Evolutionary conservation across 1,284 basidiomycete species (phyloP).

Genomic region (Phylloboletellus chloephorus): DNA sequence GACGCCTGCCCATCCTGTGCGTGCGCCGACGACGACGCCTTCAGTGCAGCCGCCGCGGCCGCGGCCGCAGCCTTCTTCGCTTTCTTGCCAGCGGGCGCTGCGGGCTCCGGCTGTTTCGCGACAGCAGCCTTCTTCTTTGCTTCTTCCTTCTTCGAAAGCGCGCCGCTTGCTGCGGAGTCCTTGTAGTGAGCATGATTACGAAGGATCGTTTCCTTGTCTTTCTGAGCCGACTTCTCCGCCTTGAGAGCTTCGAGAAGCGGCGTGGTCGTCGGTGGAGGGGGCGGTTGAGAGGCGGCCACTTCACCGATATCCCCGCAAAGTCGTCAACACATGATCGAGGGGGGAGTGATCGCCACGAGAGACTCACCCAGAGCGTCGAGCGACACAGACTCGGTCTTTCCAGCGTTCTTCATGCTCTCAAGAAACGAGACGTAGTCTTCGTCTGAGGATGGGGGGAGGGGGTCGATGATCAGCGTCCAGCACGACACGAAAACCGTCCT

Average conservation of each 20-base stretch:
- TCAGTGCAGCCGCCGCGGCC: conserved; percentile 17
- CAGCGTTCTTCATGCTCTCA: conserved; percentile 50
- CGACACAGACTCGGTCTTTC: conserved; percentile 52
- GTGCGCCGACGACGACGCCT: conserved; percentile 10
- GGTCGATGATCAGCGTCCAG: neutral
- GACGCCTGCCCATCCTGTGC: conserved; percentile 12
- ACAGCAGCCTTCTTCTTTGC: conserved; percentile 43
- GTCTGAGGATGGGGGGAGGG: conserved; percentile 41
- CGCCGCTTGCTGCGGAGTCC: conserved; percentile 33
- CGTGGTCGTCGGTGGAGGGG: conserved; percentile 68
- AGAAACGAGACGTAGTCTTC: conserved; percentile 81
- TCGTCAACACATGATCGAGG: conserved; percentile 6
- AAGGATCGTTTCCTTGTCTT: conserved; percentile 64
- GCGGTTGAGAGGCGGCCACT: conserved; percentile 56
- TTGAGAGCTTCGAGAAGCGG: conserved; percentile 86
- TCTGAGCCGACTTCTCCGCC: conserved; percentile 68
- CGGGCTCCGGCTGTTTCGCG: conserved; percentile 15
- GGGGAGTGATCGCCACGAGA: neutral
- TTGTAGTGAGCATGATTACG: conserved; percentile 68
- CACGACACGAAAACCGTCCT: neutral
- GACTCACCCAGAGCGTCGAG: conserved; percentile 62
- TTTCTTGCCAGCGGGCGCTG: conserved; percentile 33
- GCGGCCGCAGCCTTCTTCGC: conserved; percentile 39
- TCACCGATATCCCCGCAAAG: conserved; percentile 29
- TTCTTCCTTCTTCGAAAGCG: conserved; percentile 44